Evolutionary conservation across 306 rosid species (phyloP), one percentile per base, ranked within the genome.

Genomic region (Vigna radiata): DNA sequence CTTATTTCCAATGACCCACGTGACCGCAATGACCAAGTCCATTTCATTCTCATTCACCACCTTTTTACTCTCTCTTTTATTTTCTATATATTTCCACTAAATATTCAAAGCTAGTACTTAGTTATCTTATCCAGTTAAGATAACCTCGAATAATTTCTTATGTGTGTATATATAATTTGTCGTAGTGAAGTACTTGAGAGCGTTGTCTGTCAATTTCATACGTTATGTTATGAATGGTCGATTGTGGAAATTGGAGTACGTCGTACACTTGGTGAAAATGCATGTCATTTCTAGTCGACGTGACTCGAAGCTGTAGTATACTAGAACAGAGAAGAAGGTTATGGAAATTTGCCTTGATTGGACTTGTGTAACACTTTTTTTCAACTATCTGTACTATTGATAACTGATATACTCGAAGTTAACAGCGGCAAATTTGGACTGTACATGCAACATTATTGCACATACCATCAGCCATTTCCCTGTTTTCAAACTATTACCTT

Each of bases 1-100:
- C 49, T 79, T 41, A 2, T 31, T 23, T 18, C 11, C 56, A 55
- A 46, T 56, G 59, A 68, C 60, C 72, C 84, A 81, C 68, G 77
- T 58, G 54, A 67, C 47, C n/a, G 37, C 55, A 55, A 0, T 4
- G n/a, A 56, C 43, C 18, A 46, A 15, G 43, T 47, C 73, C 56
- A 8, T 25, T 25, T 68, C 59, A 25, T 44, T 19, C 14, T 15
- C 72, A 2, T 44, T 64, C 49, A 64, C 70, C 36, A 0, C 12
- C 9, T 33, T 61, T 62, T 63, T 46, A 36, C 17, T 7, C 17
- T 12, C 13, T 29, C 15, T 60, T 7, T 52, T 53, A 1, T 0
- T 53, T 25, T 58, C 17, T 33, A 3, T 36, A 3, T 36, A 16
- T 63, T 63, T 63, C 37, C 27, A 17, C 36, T 17, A n/a, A 63